phyloP scores from a whole-genome alignment of 1,284 basidiomycete genomes.

The Macrocystidia cucumis region DNA sequence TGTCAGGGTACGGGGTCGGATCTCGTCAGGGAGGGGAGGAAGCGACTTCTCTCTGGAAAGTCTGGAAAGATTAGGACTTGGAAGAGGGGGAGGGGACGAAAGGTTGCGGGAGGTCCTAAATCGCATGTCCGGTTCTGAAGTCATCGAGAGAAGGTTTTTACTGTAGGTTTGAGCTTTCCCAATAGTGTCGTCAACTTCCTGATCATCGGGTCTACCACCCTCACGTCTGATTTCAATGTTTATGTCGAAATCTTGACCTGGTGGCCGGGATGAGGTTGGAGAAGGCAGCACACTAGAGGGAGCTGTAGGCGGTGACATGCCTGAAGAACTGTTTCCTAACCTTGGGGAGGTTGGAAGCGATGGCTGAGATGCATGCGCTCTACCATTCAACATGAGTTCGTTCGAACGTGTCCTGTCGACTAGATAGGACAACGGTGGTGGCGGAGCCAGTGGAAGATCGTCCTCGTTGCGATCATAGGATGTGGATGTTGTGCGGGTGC shows the following conservation, averaged over 20 bases:
- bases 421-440: slow-evolving; percentile 79
- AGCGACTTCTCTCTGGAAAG: slow-evolving; percentile 64
- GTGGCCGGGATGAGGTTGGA: slow-evolving; percentile 59
- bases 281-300: slow-evolving; percentile 68
- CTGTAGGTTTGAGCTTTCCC: slow-evolving; percentile 20
- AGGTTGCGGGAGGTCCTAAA: slow-evolving; percentile 29
- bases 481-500: slow-evolving; percentile 24
- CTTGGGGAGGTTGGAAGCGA: slow-evolving; percentile 57
- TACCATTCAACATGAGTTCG: slow-evolving; percentile 25
- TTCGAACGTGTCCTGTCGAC: slow-evolving; percentile 59
- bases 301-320: slow-evolving; percentile 63
- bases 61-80: slow-evolving; percentile 18
- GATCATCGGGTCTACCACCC: slow-evolving; percentile 30
- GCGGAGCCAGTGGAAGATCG: slow-evolving; percentile 71
- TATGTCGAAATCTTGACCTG: slow-evolving; percentile 48
- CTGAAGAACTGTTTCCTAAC: slow-evolving; percentile 36
- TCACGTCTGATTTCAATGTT: slow-evolving; percentile 34
- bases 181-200: slow-evolving; percentile 28
- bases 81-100: slow-evolving; percentile 14
- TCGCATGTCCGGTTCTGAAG: slow-evolving; percentile 55
- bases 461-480: slow-evolving; percentile 47
- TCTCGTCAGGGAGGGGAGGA: slow-evolving; percentile 65
- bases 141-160: slow-evolving; percentile 39
- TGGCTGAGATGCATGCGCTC: slow-evolving; percentile 62
- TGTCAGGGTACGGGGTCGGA: slow-evolving; percentile 28